Percentiles rank a stretch among this genome's conserved stretches.
phyloP scores from a whole-genome alignment of 192 early-diverging fungal genomes.

The Paraglomus brasilianum region DNA sequence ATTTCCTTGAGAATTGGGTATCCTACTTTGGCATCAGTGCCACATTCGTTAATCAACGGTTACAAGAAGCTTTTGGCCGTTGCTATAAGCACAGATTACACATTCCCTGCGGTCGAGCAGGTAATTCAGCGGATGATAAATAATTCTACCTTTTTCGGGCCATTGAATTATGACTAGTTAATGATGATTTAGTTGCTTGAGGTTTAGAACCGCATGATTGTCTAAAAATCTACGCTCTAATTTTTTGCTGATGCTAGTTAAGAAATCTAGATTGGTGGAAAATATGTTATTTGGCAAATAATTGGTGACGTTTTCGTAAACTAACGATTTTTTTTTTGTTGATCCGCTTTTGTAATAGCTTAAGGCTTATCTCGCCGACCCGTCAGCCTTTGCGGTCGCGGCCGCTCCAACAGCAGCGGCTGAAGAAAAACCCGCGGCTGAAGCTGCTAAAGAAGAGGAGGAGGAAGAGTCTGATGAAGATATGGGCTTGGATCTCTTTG shows the following conservation, averaged over 20 bases:
- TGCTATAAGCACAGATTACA: conserved; percentile 88
- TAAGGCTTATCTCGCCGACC: conserved; percentile 94
- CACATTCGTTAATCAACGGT: conserved; percentile 94
- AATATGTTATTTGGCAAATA: conserved; percentile 7
- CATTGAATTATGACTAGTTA: conserved; percentile 1
- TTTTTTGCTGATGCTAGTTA: conserved; percentile 67
- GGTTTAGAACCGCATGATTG: conserved; percentile 45
- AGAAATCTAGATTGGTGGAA: background rate
- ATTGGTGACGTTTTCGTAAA: conserved; percentile 25
- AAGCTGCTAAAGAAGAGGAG: conserved; percentile 54
- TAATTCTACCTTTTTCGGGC: conserved; percentile 28
- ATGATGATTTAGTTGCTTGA: conserved; percentile 48
- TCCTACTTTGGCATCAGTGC: conserved; percentile 83
- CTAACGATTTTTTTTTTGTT: conserved; percentile 19
- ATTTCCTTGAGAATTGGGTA: conserved; percentile 82
- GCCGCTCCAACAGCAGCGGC: conserved; percentile 56
- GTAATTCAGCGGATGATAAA: conserved; percentile 35
- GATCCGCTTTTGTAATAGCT: no score
- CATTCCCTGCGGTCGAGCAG: conserved; percentile 84
- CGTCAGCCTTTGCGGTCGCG: conserved; percentile 76
- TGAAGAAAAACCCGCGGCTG: conserved; percentile 54
- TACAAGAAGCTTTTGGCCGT: conserved; percentile 97
- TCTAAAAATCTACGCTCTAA: conserved; percentile 64
- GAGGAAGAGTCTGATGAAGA: conserved; percentile 85
- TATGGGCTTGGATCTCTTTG: conserved; percentile 92